Conservation (phyloP, 768 basidiomycete species). For the Filobasidium floriforme region DNA sequence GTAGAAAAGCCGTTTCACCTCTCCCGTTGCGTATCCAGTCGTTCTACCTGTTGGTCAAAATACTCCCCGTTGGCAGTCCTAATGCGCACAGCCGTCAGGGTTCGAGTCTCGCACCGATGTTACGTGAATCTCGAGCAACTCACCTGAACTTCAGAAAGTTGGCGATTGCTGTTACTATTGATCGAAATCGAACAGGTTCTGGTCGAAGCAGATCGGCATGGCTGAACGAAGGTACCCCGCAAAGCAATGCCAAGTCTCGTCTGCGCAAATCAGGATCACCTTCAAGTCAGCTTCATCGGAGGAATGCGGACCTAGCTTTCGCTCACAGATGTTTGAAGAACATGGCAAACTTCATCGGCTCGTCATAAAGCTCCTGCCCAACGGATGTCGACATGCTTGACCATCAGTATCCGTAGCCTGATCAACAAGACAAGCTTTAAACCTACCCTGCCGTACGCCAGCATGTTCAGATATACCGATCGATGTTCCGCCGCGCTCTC, state of each 20-base stretch:
- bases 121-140: background rate
- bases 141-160: slow-evolving; percentile 7
- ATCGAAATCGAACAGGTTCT: background rate
- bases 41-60: slow-evolving; percentile 2
- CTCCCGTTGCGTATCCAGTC: background rate
- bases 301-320: background rate
- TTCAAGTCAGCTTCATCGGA: background rate
- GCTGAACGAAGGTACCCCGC: slow-evolving; percentile 6
- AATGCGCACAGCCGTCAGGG: background rate
- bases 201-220: slow-evolving; percentile 8
- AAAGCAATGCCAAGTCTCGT: background rate
- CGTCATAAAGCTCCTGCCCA: slow-evolving; percentile 4
- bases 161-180: background rate
- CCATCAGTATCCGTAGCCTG: background rate
- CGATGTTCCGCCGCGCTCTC: background rate
- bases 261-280: background rate
- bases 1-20: background rate
- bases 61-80: background rate
- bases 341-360: slow-evolving; percentile 1
- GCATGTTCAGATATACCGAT: background rate
- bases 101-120: background rate
- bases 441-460: background rate
- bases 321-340: slow-evolving; percentile 8
- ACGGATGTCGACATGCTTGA: background rate
- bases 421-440: background rate